These are phyloP conservation scores for Phytophthora europaea DNA, from an alignment of 352 stramenopile species.

Conservation along the genomic window DNA sequence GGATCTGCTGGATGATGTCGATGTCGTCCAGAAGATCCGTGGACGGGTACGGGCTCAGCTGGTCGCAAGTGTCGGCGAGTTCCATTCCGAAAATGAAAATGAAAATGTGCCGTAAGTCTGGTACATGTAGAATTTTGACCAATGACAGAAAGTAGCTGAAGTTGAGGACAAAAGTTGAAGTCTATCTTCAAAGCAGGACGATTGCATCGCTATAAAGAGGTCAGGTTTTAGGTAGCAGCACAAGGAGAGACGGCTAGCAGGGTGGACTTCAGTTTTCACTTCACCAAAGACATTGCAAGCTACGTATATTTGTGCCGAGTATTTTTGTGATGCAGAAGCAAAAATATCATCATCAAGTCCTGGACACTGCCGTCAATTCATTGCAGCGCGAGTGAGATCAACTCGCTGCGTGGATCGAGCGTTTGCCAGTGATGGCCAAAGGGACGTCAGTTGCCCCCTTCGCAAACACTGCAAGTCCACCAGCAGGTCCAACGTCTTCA, in stretches of 20 bases:
- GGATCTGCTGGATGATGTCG: not conserved
- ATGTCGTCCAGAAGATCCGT: conserved; percentile 10
- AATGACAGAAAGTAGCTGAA: conserved; percentile 14
- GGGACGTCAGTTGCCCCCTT: not conserved
- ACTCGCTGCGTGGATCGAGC: not conserved
- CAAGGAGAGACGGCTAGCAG: too few relatives aligned
- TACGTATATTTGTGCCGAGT: not conserved
- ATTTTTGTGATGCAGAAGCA: not conserved
- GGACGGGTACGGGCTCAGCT: conserved; percentile 7
- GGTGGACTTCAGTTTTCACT: too few relatives aligned
- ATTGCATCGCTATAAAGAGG: too few relatives aligned
- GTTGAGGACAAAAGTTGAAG: not conserved
- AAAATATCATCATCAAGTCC: not conserved
- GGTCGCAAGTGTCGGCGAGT: not conserved
- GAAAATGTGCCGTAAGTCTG: conserved; percentile 8
- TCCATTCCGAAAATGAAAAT: conserved; percentile 21
- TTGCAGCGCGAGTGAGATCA: not conserved
- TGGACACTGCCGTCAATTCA: not conserved
- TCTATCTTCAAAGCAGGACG: too few relatives aligned
- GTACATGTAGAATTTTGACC: conserved; percentile 3
- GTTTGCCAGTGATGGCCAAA: not conserved
- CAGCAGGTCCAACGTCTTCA: not conserved
- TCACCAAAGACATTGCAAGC: not conserved
- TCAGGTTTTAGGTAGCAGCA: too few relatives aligned
- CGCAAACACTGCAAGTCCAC: not conserved